Conservation (phyloP, 192 early-diverging fungal species). For the Rhizoclosmatium sp. region DNA sequence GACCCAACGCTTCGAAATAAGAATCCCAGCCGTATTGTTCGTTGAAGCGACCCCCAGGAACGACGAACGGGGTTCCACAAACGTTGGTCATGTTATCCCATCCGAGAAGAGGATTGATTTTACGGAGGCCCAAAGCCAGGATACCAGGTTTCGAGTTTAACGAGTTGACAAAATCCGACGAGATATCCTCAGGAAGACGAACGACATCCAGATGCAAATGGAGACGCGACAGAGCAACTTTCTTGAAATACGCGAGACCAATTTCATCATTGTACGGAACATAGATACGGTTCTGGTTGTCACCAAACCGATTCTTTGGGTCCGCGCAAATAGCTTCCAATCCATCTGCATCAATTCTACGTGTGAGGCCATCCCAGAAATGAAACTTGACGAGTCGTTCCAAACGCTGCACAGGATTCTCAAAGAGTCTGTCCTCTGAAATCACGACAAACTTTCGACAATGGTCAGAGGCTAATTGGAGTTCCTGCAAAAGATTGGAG, state of each 20-base stretch:
- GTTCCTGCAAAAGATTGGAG: constrained; percentile 94
- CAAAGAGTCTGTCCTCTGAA: constrained; percentile 87
- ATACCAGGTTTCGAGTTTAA: constrained; percentile 92
- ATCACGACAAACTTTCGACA: constrained; percentile 88
- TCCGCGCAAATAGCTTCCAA: constrained; percentile 91
- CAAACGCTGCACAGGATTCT: constrained; percentile 93
- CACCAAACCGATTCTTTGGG: constrained; percentile 83
- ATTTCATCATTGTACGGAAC: constrained; percentile 84
- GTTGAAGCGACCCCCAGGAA: constrained; percentile 98
- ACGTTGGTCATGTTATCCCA: constrained; percentile 40
- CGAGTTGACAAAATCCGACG: constrained; percentile 88
- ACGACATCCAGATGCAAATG: constrained; percentile 83
- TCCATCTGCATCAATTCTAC: constrained; percentile 72
- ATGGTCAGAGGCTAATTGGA: constrained; percentile 88
- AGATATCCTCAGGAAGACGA: constrained; percentile 83
- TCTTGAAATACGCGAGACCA: constrained; percentile 81
- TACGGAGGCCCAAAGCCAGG: constrained; percentile 77
- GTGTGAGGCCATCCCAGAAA: constrained; percentile 97
- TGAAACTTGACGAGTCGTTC: constrained; percentile 88
- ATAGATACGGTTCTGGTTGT: constrained; percentile 88
- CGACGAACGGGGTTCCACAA: constrained; percentile 86
- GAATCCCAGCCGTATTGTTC: constrained; percentile 99
- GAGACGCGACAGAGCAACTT: constrained; percentile 60
- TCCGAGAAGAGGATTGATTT: constrained; percentile 12
- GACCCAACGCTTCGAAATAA: constrained; percentile 73